phyloP scores from a whole-genome alignment of 352 stramenopile genomes.

The Phytophthora boehmeriae region DNA sequence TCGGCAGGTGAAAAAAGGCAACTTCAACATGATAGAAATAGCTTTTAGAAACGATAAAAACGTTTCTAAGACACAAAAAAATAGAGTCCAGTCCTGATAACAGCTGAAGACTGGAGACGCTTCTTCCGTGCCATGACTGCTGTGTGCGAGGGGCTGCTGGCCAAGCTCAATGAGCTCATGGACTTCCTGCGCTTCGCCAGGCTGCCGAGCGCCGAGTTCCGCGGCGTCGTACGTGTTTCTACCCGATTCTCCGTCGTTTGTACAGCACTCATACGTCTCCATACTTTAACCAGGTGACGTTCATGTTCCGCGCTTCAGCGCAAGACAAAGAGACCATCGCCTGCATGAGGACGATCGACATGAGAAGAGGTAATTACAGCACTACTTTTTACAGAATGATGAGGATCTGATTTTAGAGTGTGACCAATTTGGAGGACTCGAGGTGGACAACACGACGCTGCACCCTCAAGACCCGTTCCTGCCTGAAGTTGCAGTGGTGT shows the following conservation, averaged over 20 bases:
- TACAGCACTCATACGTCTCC: constrained; percentile 4
- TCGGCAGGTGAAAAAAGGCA: constrained; percentile 15
- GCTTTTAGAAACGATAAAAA: not conserved
- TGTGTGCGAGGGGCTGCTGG: constrained; percentile 72
- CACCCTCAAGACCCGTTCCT: constrained; percentile 57
- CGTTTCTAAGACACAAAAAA: not conserved
- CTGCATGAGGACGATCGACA: constrained; percentile 81
- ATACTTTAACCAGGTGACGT: constrained; percentile 62
- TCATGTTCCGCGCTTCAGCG: constrained; percentile 70
- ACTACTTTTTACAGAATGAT: too few species aligned
- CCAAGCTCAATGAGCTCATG: constrained; percentile 87
- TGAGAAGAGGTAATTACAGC: constrained; percentile 53
- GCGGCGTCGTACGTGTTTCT: constrained; percentile 49
- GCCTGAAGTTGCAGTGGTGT: constrained; percentile 67
- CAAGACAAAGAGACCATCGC: constrained; percentile 51
- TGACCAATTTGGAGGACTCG: constrained; percentile 38
- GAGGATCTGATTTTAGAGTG: not conserved
- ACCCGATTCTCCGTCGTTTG: not conserved
- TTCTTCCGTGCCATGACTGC: constrained; percentile 26
- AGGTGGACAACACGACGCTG: constrained; percentile 57
- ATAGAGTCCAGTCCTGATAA: not conserved
- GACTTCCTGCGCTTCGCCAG: constrained; percentile 78
- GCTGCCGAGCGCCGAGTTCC: constrained; percentile 50
- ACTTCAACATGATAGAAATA: not conserved
- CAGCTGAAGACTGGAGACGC: not conserved